These are phyloP conservation scores for Fusarium chuoi DNA, from an alignment of 2,329 filamentous ascomycete genomes.

Conservation along the genomic window DNA sequence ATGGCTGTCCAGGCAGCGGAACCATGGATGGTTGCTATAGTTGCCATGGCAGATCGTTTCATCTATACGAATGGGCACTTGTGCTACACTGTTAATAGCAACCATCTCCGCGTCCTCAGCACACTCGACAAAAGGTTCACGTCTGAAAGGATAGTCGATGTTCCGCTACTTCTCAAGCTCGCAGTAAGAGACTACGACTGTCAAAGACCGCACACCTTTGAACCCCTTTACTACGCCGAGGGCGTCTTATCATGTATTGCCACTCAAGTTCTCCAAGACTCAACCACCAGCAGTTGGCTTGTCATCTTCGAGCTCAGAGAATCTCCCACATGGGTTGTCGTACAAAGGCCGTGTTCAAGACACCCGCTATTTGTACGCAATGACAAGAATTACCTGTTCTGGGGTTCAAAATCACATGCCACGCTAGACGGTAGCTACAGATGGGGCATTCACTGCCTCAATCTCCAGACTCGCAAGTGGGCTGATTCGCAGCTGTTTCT, in stretches of 20 bases:
- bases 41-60: slow-evolving; percentile 70
- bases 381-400: slow-evolving; percentile 69
- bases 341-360: slow-evolving; percentile 55
- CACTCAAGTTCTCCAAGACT: slow-evolving; percentile 51
- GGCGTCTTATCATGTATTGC: slow-evolving; percentile 68
- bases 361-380: slow-evolving; percentile 75
- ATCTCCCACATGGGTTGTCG: slow-evolving; percentile 56
- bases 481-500: slow-evolving; percentile 61
- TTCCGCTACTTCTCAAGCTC: slow-evolving; percentile 54
- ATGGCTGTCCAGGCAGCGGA: slow-evolving; percentile 68
- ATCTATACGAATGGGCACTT: slow-evolving; percentile 71
- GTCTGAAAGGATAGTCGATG: slow-evolving; percentile 66
- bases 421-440: slow-evolving; percentile 65
- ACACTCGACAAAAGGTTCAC: slow-evolving; percentile 58
- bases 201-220: slow-evolving; percentile 57
- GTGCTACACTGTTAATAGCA: slow-evolving; percentile 66
- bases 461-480: slow-evolving; percentile 56
- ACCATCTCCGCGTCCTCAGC: slow-evolving; percentile 66
- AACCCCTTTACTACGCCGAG: slow-evolving; percentile 66
- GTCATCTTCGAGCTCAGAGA: slow-evolving; percentile 55
- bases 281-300: slow-evolving; percentile 59
- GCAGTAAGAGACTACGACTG: slow-evolving; percentile 50
- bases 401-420: slow-evolving; percentile 69
- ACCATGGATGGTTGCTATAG: slow-evolving; percentile 69
- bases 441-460: slow-evolving; percentile 70